phyloP scores from a whole-genome alignment of 768 basidiomycete genomes.

The Dacryopinax spathularia region DNA sequence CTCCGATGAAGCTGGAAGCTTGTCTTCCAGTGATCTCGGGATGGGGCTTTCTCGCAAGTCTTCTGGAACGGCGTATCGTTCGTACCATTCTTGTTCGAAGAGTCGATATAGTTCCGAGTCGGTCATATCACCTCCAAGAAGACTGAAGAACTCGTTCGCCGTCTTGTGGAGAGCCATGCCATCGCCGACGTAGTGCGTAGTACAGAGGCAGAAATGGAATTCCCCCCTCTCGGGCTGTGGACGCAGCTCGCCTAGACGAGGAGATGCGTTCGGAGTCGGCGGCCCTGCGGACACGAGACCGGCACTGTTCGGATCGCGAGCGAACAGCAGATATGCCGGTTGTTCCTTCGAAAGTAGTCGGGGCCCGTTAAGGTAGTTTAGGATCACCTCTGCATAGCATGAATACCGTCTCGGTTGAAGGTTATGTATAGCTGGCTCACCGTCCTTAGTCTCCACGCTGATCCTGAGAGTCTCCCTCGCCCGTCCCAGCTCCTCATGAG shows the following conservation, averaged over 20 bases:
- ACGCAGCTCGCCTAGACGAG: conserved; percentile 15
- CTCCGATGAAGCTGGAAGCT: conserved; percentile 26
- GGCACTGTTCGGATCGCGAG: conserved; percentile 3
- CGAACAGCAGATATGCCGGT: conserved; percentile 46
- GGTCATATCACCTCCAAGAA: conserved; percentile 29
- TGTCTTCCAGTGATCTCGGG: conserved; percentile 39
- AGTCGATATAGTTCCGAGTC: conserved; percentile 6
- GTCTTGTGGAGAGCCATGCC: conserved; percentile 76
- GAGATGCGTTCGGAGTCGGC: conserved; percentile 26
- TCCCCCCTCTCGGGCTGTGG: conserved; percentile 17
- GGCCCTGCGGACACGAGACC: conserved; percentile 14
- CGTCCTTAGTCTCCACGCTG: conserved; percentile 39
- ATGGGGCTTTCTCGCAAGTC: conserved; percentile 26
- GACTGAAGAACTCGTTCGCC: conserved; percentile 62
- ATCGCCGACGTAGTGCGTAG: conserved; percentile 72
- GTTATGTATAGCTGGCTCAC: conserved; percentile 22
- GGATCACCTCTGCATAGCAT: conserved; percentile 31
- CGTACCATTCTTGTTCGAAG: conserved; percentile 21
- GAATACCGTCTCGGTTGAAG: conserved; percentile 7
- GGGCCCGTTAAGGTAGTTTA: conserved; percentile 61
- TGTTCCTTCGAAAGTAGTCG: conserved; percentile 53
- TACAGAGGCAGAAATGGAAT: conserved; percentile 56
- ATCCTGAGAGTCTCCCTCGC: conserved; percentile 40
- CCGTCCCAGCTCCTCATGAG: conserved; percentile 32
- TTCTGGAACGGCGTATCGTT: conserved; percentile 16